These are phyloP conservation scores for Dichotomocladium elegans DNA, from an alignment of 371 early-diverging fungal species.

Conservation along the genomic window DNA sequence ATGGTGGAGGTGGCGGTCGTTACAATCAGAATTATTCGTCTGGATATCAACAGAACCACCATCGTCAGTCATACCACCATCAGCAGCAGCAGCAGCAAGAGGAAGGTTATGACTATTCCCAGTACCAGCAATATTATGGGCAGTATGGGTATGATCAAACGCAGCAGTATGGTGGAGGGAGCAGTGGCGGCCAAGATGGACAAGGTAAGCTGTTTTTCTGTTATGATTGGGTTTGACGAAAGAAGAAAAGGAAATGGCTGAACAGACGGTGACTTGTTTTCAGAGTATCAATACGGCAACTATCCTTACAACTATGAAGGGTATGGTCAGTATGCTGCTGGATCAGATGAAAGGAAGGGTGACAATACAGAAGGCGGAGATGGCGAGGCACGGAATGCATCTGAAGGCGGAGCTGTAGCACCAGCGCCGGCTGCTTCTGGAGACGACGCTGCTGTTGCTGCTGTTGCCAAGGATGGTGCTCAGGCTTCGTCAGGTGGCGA, in stretches of 20 bases:
- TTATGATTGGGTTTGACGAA: neutral
- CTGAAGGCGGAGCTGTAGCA: neutral
- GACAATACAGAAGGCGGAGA: neutral
- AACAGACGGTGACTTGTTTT: neutral
- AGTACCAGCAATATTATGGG: conserved; percentile 40
- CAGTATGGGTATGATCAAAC: conserved; percentile 35
- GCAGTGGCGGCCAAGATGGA: conserved; percentile 2
- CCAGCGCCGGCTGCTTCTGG: neutral
- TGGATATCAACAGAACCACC: too few species aligned
- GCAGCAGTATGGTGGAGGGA: conserved; percentile 3
- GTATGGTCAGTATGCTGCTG: conserved; percentile 20
- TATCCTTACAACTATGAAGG: conserved; percentile 25
- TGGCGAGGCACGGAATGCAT: neutral
- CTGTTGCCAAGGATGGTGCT: conserved; percentile 6
- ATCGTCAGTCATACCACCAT: conserved; percentile 2
- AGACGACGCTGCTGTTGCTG: conserved; percentile 10
- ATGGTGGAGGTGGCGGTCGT: conserved; percentile 6
- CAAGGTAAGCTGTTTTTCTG: neutral
- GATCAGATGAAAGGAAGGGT: neutral
- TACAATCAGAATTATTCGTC: too few species aligned
- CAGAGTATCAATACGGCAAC: conserved; percentile 19
- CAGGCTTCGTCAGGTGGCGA: conserved; percentile 1
- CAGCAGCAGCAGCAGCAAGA: conserved; percentile 5
- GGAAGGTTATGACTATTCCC: conserved; percentile 30
- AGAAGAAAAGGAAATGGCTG: neutral